Conservation (phyloP, 345 rosid genomes). For the Salix suchowensis region DNA sequence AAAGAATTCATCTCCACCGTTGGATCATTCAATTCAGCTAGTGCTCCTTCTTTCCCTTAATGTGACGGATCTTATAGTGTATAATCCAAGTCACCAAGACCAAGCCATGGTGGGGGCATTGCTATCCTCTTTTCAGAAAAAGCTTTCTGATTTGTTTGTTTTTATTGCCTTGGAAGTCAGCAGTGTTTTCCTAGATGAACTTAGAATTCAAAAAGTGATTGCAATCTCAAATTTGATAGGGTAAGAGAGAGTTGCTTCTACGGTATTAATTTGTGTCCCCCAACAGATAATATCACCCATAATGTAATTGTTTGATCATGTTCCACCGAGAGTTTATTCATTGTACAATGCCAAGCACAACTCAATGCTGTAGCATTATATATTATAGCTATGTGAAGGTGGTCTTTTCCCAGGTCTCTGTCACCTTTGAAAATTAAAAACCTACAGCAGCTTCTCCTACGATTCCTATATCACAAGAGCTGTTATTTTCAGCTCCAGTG, state of each 20-base stretch:
- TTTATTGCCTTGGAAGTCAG: not conserved
- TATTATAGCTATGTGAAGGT: not conserved
- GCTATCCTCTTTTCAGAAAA: not conserved
- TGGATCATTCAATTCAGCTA: not conserved
- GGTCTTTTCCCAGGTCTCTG: not conserved
- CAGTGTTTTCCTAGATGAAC: not conserved
- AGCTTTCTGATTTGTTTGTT: conserved; percentile 2
- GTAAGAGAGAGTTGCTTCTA: not conserved
- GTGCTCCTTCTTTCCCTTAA: not conserved
- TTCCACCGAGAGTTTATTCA: not conserved
- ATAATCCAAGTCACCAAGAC: not conserved
- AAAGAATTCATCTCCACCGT: not conserved
- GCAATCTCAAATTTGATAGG: not conserved
- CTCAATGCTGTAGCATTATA: not conserved
- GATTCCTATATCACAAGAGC: not conserved
- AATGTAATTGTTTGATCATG: not conserved
- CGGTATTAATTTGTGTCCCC: not conserved
- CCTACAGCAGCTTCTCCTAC: not conserved
- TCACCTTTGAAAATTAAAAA: too few species aligned
- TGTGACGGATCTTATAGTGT: not conserved
- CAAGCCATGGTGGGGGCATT: not conserved
- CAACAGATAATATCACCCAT: not conserved
- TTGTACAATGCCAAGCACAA: not conserved
- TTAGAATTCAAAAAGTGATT: not conserved
- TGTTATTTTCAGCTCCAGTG: not conserved